Base-by-base conservation (phyloP, 148 eudicot species). In the Polygonum aviculare region DNA sequence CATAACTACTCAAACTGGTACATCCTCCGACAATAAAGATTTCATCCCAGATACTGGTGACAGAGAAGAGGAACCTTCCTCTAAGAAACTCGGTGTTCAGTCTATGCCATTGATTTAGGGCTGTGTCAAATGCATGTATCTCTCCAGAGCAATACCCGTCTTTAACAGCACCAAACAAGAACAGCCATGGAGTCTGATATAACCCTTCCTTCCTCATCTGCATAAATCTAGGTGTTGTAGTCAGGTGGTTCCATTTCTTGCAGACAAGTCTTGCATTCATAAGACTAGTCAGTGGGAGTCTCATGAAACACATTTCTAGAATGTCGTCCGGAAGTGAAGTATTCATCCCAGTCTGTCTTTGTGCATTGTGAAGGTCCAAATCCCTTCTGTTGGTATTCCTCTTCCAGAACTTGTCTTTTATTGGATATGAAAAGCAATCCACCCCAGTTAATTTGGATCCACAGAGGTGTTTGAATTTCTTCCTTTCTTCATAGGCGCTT, bases 251-350 rank as follows among this genome's bases (percentile, higher is more conserved):
- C 99, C 99, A 95, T 77, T 93, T 95, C 84, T 82, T 93, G 81
- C 99, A 95, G 45, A 95, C 99, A 26, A 95, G 90, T 48, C 99
- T 94, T 67, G 98, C 91, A 79, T 78, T 95, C 97, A 93, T 93
- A 86, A 95, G 97, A 84, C 94, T 91, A 18, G 87, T 77, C 72
- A 95, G n/a, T 0, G 99, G 99, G 76, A 95, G 94, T 80, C 99
- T 91, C 87, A 88, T 88, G 80, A 95, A 85, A 82, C 99, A 95
- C 90, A 95, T 88, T 79, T 95, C 99, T 55, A 95, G 77, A 72
- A 95, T 83, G 72, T 95, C 99, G 84, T 95, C 99, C 0, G 99
- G 99, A 40, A 95, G 87, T 63, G 86, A 87, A 39, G 82, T 80
- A 44, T 88, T 79, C 79, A 88, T 80, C 80, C 85, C 81, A 69